Conservation (phyloP, 805 yeast genomes). For the Saccharomycopsis fibuligera region DNA sequence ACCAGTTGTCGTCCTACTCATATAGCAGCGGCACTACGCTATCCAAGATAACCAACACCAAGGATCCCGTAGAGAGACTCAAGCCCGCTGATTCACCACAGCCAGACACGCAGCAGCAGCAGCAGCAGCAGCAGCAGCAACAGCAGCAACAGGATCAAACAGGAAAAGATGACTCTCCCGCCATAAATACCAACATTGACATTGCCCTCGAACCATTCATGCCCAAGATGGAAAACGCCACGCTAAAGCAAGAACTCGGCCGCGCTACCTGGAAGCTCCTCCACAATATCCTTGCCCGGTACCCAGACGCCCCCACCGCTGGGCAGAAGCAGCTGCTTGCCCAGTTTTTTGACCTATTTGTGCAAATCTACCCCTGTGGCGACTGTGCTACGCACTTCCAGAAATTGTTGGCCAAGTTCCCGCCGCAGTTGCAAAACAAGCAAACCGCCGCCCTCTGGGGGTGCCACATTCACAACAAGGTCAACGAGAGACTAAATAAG, state of each 20-base stretch:
- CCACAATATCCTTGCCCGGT: constrained; percentile 88
- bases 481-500: constrained; percentile 65
- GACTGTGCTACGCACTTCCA: constrained; percentile 94
- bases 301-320: constrained; percentile 72
- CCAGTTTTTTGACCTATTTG: constrained; percentile 65
- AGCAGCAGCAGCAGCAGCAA: not conserved
- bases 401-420: constrained; percentile 57
- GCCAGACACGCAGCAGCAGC: not conserved
- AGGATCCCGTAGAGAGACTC: no score
- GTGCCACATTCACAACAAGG: constrained; percentile 84
- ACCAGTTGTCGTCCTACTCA: constrained; percentile 9
- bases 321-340: constrained; percentile 58
- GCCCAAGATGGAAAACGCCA: constrained; percentile 91
- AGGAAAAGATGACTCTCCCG: not conserved
- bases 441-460: constrained; percentile 93
- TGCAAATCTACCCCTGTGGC: constrained; percentile 94
- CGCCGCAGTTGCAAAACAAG: constrained; percentile 77
- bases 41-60: not conserved
- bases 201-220: constrained; percentile 48
- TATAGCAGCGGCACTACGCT: not conserved
- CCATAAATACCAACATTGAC: constrained; percentile 3
- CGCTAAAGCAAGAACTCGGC: constrained; percentile 67
- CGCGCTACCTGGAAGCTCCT: constrained; percentile 85
- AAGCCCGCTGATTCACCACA: not conserved
- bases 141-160: not conserved